Base-by-base conservation (phyloP, 495 filamentous ascomycete genomes). In the Penicillium daleae region DNA sequence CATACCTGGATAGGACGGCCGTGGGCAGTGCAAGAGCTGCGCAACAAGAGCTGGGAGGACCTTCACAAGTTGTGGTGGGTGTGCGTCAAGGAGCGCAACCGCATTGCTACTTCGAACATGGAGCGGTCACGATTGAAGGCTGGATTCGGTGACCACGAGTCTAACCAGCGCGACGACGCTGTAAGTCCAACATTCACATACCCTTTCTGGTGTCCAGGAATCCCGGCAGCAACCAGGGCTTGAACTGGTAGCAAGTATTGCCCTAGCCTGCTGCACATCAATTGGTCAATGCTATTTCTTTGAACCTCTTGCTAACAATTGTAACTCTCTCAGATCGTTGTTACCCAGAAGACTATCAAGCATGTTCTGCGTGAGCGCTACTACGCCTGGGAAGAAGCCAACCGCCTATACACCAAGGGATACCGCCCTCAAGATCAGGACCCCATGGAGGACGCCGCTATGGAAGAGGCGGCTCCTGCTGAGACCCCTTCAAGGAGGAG, bases 51-150 rank as follows among this genome's bases (percentile, higher is more conserved):
- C 59, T 99, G 92, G 92, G 92, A 97, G 46, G 94, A 97, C 74
- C 78, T 99, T 51, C 93, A 97, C 71, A 77, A 76, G 56, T 82
- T 99, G 61, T 99, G 95, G 95, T 98, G 92, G 91, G 87, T 92
- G 32, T 99, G 96, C 73, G 81, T 87, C 62, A 96, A 92, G 80
- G 96, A 99, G 77, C 85, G 90, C 66, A 99, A 99, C 74, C 85
- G 90, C 52, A 85, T 98, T 68, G 85, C 86, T n/a, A 98, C 96
- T 15, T 86, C 89, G 57, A 76, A 80, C 17, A 71, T 82, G 60
- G 92, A 95, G 78, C 81, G 87, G 65, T 62, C 79, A 15, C 82
- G 89, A 70, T 61, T 90, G 59, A 78, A 87, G 66, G 80, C 89
- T 32, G 85, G 84, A 19, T 91, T 89, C 67, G 92, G 92, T 53